Percentiles rank a stretch among this genome's conserved stretches.
phyloP scores from a whole-genome alignment of 768 basidiomycete genomes.

The Psilocybe tampanensis region DNA sequence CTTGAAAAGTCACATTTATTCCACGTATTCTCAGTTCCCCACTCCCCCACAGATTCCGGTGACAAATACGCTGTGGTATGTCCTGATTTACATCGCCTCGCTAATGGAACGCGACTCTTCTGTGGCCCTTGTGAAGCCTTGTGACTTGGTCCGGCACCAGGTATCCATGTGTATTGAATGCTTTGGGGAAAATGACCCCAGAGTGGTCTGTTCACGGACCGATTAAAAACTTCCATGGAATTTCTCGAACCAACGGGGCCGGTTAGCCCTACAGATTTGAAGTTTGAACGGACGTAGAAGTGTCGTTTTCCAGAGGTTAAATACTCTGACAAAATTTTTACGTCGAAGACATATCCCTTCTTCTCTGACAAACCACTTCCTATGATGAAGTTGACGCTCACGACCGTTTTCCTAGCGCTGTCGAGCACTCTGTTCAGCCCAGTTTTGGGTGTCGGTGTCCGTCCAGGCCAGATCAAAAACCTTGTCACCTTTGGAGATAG shows the following conservation, averaged over 20 bases:
- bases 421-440: neutral
- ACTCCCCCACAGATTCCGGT: neutral
- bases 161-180: neutral
- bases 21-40: constrained; percentile 5
- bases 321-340: neutral
- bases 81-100: neutral
- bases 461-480: constrained; percentile 52
- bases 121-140: neutral
- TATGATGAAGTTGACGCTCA: neutral
- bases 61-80: neutral
- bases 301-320: neutral
- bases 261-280: neutral
- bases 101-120: neutral
- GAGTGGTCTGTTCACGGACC: neutral
- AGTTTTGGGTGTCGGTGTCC: constrained; percentile 15
- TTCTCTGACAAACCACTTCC: neutral
- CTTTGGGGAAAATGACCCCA: neutral
- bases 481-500: constrained; percentile 72
- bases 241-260: neutral
- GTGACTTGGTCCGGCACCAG: neutral
- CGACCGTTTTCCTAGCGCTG: neutral
- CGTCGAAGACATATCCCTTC: neutral
- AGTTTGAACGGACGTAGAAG: neutral
- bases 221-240: neutral
- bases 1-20: constrained; percentile 15